Evolutionary conservation across 306 rosid species (phyloP).

Genomic region (Vigna nakashimae): DNA sequence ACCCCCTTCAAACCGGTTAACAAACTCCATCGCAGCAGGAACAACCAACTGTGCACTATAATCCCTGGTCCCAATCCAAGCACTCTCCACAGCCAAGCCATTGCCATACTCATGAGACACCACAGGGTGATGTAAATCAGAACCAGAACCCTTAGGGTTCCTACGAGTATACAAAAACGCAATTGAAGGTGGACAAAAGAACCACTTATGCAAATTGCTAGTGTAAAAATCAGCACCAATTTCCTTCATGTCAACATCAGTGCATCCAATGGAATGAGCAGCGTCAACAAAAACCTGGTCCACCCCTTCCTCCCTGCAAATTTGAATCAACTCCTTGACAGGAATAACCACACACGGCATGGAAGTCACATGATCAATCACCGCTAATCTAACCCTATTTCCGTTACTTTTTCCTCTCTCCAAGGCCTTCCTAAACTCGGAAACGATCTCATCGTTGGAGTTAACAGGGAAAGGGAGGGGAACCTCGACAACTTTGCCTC

Average conservation of each 20-base stretch:
- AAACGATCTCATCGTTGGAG: constrained; percentile 72
- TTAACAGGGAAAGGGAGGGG: constrained; percentile 84
- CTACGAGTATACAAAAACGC: constrained; percentile 76
- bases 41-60: constrained; percentile 94
- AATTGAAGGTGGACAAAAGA: constrained; percentile 93
- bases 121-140: constrained; percentile 88
- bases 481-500: constrained; percentile 85
- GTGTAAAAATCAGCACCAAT: constrained; percentile 98
- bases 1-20: constrained; percentile 85
- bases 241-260: constrained; percentile 81
- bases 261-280: constrained; percentile 95
- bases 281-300: constrained; percentile 92
- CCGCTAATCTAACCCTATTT: constrained; percentile 78
- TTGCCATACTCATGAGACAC: constrained; percentile 97
- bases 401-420: constrained; percentile 78
- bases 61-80: constrained; percentile 98
- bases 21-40: constrained; percentile 73
- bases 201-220: constrained; percentile 96
- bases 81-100: constrained; percentile 91
- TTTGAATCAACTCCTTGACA: constrained; percentile 75
- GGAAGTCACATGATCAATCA: constrained; percentile 93
- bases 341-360: constrained; percentile 96
- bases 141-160: constrained; percentile 38
- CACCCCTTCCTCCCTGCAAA: constrained; percentile 96
- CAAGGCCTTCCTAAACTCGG: constrained; percentile 76